Percentiles rank a stretch among this genome's conserved stretches.
Conservation (phyloP, 768 basidiomycete species). For the Boletus fagicola region DNA sequence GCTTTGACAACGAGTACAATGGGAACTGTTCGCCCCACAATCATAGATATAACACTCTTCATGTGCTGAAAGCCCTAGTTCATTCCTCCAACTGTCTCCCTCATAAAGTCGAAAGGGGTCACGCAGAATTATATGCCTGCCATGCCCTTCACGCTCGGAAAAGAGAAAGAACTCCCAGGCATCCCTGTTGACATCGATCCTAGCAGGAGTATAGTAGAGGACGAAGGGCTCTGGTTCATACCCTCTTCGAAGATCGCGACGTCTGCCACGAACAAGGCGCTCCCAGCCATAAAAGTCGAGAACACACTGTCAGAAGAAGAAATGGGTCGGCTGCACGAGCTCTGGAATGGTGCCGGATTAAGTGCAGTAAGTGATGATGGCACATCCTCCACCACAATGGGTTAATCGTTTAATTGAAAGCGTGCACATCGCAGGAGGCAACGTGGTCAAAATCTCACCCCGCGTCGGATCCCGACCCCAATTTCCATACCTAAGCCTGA, state of each 20-base stretch:
- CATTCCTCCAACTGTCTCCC: background rate
- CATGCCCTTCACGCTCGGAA: constrained; percentile 10
- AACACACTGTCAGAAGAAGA: constrained; percentile 19
- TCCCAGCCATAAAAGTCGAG: constrained; percentile 21
- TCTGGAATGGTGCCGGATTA: constrained; percentile 29
- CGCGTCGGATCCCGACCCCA: constrained; percentile 7
- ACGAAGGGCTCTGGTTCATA: background rate
- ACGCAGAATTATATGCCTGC: background rate
- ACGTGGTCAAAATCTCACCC: background rate
- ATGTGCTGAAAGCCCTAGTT: background rate
- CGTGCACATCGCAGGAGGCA: constrained; percentile 24
- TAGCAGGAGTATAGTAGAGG: background rate
- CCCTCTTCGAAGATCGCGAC: background rate
- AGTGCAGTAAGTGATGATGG: constrained; percentile 17
- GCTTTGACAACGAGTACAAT: constrained; percentile 10
- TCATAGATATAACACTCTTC: constrained; percentile 5
- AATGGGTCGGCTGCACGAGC: constrained; percentile 15
- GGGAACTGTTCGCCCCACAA: background rate
- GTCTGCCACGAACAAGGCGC: constrained; percentile 3
- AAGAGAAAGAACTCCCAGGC: constrained; percentile 24
- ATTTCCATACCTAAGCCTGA: constrained; percentile 14
- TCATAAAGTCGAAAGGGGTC: background rate
- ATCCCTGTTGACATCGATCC: constrained; percentile 15
- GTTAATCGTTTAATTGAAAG: constrained; percentile 14
- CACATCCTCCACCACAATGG: background rate